phyloP scores from a whole-genome alignment of 2,329 filamentous ascomycete species.

The Amylocarpus encephaloides region DNA sequence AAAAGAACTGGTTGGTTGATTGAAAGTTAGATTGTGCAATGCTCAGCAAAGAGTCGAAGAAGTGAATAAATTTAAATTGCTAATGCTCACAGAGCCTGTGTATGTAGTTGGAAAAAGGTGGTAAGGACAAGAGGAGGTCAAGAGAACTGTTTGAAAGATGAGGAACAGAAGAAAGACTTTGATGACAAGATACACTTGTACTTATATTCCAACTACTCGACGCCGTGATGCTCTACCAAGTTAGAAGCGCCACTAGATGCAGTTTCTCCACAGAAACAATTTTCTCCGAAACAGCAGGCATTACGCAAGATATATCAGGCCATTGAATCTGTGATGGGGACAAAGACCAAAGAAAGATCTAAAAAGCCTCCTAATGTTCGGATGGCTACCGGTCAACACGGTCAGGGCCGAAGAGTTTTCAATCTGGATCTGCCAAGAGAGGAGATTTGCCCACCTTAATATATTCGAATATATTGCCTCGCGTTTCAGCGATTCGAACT shows the following conservation, averaged over 20 bases:
- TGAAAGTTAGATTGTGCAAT: not conserved
- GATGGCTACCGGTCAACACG: too few species aligned
- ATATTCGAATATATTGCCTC: not conserved
- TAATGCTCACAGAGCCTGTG: conserved; percentile 4
- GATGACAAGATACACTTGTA: not conserved
- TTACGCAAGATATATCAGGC: not conserved
- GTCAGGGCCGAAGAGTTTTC: too few species aligned
- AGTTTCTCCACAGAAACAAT: conserved; percentile 4
- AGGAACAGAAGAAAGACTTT: not conserved
- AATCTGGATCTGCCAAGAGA: not conserved
- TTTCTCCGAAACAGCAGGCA: not conserved
- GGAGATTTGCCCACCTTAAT: not conserved
- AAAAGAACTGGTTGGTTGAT: not conserved
- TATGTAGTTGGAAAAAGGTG: not conserved
- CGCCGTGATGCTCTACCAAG: not conserved
- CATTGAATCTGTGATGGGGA: not conserved
- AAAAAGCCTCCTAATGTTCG: too few species aligned
- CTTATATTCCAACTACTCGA: not conserved
- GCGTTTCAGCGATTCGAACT: too few species aligned
- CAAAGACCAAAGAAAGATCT: too few species aligned
- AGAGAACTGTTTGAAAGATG: not conserved
- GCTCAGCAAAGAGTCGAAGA: conserved; percentile 5
- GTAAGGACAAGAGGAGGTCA: not conserved
- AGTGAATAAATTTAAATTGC: not conserved
- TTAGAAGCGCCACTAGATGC: not conserved